phyloP scores from a whole-genome alignment of 345 rosid genomes.

The Cardamine resedifolia region DNA sequence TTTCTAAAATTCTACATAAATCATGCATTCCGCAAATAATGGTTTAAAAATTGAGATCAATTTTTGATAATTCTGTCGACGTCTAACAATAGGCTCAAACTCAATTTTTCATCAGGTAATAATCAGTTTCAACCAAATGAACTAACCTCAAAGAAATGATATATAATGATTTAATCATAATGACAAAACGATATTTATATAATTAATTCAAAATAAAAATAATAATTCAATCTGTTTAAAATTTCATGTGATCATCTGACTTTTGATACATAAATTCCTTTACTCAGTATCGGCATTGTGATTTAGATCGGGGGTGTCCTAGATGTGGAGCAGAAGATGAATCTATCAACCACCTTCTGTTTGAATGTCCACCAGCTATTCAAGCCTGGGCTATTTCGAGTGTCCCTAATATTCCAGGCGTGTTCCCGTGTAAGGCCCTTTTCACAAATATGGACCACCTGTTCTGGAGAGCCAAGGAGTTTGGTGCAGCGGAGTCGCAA shows the following conservation, averaged over 20 bases:
- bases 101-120: not conserved
- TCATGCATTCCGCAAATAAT: not conserved
- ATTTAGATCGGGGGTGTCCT: no score
- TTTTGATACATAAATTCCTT: slow-evolving; percentile 19
- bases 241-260: slow-evolving; percentile 18
- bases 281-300: no score
- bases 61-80: not conserved
- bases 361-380: no score
- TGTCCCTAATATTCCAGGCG: no score
- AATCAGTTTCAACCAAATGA: not conserved
- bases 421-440: no score
- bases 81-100: not conserved
- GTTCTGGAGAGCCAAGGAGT: no score
- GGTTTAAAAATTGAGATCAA: not conserved
- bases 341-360: no score
- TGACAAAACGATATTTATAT: not conserved
- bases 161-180: not conserved
- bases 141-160: not conserved
- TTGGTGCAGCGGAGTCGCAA: no score
- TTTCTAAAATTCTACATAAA: not conserved
- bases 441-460: no score
- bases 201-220: not conserved
- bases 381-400: no score
- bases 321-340: no score
- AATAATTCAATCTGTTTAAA: not conserved